phyloP scores from a whole-genome alignment of 805 yeast genomes.

The Metschnikowia amazonensis region DNA sequence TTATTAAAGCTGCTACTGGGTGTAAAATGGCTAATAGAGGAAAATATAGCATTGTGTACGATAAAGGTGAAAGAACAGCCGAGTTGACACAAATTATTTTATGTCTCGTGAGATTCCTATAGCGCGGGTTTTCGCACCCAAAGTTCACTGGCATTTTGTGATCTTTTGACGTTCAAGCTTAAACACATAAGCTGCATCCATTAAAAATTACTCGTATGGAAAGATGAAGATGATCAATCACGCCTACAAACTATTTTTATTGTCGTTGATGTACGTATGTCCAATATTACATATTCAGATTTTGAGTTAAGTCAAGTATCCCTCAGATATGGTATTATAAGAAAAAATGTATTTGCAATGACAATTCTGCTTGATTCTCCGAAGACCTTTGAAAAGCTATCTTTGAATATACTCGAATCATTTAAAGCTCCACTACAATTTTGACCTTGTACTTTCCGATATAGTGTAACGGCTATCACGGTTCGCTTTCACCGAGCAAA shows the following conservation, averaged over 20 bases:
- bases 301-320: too few relatives aligned
- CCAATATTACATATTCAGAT: too few relatives aligned
- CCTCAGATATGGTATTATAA: too few relatives aligned
- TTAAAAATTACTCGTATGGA: not conserved
- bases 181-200: not conserved
- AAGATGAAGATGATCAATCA: too few relatives aligned
- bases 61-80: not conserved
- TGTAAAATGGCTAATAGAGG: not conserved
- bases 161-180: not conserved
- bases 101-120: not conserved
- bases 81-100: not conserved
- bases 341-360: too few relatives aligned
- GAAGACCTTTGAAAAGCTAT: too few relatives aligned
- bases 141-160: not conserved
- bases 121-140: not conserved
- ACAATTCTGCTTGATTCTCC: too few relatives aligned
- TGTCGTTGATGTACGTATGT: not conserved
- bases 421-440: not conserved
- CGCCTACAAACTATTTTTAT: too few relatives aligned
- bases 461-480: conserved; percentile 82
- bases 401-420: not conserved
- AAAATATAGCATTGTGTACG: not conserved
- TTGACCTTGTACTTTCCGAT: conserved; percentile 44
- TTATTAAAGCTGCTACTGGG: conserved; percentile 7
- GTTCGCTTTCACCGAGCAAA: conserved; percentile 82